Evolutionary conservation across 1,139 yeast species (phyloP), one percentile per base, ranked within the genome.

Genomic region (Hyphopichia burtonii): DNA sequence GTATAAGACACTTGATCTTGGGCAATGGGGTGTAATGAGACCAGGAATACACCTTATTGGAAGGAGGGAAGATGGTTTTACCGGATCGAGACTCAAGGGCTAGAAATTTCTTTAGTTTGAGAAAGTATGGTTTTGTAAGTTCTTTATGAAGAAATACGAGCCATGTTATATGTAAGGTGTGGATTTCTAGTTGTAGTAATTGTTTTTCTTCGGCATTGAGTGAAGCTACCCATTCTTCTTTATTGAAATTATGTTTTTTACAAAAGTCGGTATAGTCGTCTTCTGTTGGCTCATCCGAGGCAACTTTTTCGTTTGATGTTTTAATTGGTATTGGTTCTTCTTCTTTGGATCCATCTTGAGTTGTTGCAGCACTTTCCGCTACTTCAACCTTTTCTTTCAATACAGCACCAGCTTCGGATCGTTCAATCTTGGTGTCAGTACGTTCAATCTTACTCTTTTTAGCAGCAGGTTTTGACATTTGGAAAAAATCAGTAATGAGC

Each of bases 41-140:
- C 98, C 99, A 93, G 0, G 97, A 86, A 60, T 93, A 93, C n/a
- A 93, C 80, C 46, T 86, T 86, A 15, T 74, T 56, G 19, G 68
- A 61, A 0, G 93, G 91, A 1, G 99, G 99, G 63, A 88, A 93
- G 0, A 91, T 71, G 1, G 73, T 68, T 45, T 76, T 74, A 38
- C 65, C 66, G 31, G 59, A 46, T 45, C 59, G 54, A 42, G 36
- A 32, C 44, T 68, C 75, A 2, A 64, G 43, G 12, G 44, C 47
- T 9, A 89, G 65, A 54, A 83, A 89, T 51, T 61, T 58, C 55
- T 91, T 91, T 47, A 93, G 70, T 15, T 76, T 64, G n/a, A 89
- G 61, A 53, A 93, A 94, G 59, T 91, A 91, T 1, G 96, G 94
- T 60, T 90, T 87, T 25, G 87, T 84, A 43, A 93, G 70, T 53